Evolutionary conservation across 2,329 filamentous ascomycete genomes (phyloP), one percentile per base, ranked within the genome.

Genomic region (Malbranchea cinnamomea): DNA sequence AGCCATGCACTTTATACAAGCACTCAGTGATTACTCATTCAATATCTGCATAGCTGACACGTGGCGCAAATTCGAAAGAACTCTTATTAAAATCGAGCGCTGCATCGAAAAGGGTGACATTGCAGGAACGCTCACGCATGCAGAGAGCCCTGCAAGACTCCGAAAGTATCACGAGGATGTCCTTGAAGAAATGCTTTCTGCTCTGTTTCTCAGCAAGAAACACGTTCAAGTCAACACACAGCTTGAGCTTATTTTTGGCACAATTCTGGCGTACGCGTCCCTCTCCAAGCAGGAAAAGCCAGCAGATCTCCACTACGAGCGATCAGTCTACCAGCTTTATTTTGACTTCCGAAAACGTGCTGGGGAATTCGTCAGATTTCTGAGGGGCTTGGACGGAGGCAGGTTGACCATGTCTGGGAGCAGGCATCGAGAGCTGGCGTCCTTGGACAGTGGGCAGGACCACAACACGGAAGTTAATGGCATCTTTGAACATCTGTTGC

Each of bases 1-100:
- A 47, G 76, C 82, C 0, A 74, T 81, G 31, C 78, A 89, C 49
- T 85, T 95, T 40, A 65, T 92, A 14, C 66, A 70, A 1, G 70
- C 70, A 6, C 53, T 94, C 1, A 69, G 74, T 22, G 68, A 74
- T 1, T 89, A 94, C 46, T 78, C 85, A 43, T 77, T 91, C 38
- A 80, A 87, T 34, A 68, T 73, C 1, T 84, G 78, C 2, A 74
- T 95, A 29, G 67, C 68, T 5, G 63, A 67, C 10, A 72, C 76
- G 0, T 95, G 87, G 85, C 59, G 57, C 13, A 58, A 60, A 0
- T 87, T 94, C 36, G 70, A 78, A 28, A 47, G 47, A 0, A 77
- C 72, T 40, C 59, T 94, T 0, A 60, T 72, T 15, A 61, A 58
- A 6, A 63, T 89, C 9, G 68, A 87, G 49, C 45, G 45, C 2